Evolutionary conservation across 331 rosid genomes (phyloP).

Genomic region (Pyrus hybrid): DNA sequence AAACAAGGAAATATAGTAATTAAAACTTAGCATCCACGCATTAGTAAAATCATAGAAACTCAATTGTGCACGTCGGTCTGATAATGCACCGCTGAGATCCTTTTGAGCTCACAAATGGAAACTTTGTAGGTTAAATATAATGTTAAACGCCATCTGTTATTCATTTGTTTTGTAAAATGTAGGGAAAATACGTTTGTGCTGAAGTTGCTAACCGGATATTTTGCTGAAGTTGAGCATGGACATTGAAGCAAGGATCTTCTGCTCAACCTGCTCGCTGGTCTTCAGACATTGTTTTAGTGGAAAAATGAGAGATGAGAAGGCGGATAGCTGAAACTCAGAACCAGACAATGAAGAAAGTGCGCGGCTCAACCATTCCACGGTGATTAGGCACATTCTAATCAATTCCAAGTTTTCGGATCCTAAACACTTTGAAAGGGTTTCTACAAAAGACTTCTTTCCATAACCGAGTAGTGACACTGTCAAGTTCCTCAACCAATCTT

Average conservation of each 20-base stretch:
- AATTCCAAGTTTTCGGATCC: conserved; percentile 40
- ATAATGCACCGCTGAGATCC: no score
- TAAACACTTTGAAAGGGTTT: conserved; percentile 42
- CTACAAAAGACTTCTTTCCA: conserved; percentile 55
- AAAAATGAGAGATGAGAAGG: conserved; percentile 41
- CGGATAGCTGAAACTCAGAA: conserved; percentile 44
- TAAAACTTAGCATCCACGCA: not conserved
- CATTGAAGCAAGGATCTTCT: conserved; percentile 58
- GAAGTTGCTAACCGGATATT: conserved; percentile 46
- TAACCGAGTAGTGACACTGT: conserved; percentile 39
- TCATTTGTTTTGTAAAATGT: not conserved
- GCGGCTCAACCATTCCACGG: conserved; percentile 67
- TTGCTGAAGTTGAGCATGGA: conserved; percentile 68
- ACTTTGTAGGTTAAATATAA: no score
- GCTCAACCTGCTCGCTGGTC: conserved; percentile 38
- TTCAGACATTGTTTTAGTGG: conserved; percentile 39
- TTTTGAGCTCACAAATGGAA: no score
- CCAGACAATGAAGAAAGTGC: conserved; percentile 29
- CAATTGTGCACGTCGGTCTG: not conserved
- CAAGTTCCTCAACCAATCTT: conserved; percentile 49
- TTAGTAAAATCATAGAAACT: not conserved
- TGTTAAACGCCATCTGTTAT: not conserved
- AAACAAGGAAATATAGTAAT: not conserved
- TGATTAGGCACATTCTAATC: conserved; percentile 41
- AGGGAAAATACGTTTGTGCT: not conserved